These are phyloP conservation scores for Aspergillus uvarum DNA, from an alignment of 2,329 filamentous ascomycete species.

Conservation along the genomic window DNA sequence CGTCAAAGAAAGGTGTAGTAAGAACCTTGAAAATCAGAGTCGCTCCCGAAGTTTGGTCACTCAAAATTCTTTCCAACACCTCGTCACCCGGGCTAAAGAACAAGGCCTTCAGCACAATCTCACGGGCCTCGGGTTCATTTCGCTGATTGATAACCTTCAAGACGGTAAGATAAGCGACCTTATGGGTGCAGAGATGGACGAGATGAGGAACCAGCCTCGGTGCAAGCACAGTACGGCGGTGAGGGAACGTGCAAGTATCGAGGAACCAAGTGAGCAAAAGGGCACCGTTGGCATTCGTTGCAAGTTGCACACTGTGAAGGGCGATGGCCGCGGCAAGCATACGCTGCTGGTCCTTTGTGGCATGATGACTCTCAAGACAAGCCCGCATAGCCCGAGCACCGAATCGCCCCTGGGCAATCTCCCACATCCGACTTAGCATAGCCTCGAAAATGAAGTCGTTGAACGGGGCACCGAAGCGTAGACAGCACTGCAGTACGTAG, in stretches of 20 bases:
- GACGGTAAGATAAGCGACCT: conserved; percentile 95
- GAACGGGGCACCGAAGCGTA: conserved; percentile 84
- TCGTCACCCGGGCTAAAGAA: conserved; percentile 90
- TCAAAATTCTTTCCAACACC: conserved; percentile 83
- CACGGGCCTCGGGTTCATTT: conserved; percentile 86
- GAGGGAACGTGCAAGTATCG: conserved; percentile 94
- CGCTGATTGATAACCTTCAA: conserved; percentile 98
- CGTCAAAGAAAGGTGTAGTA: conserved; percentile 95
- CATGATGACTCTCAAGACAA: conserved; percentile 92
- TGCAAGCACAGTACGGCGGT: conserved; percentile 84
- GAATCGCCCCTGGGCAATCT: conserved; percentile 87
- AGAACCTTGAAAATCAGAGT: conserved; percentile 98
- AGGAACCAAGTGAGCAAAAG: conserved; percentile 95
- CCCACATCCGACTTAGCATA: conserved; percentile 93
- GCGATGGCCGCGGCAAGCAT: conserved; percentile 93
- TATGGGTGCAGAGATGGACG: conserved; percentile 95
- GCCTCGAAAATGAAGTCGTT: conserved; percentile 98
- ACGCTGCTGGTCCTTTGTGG: conserved; percentile 91
- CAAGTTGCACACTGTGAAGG: conserved; percentile 93
- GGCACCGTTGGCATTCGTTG: conserved; percentile 93
- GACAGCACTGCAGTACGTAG: conserved; percentile 93
- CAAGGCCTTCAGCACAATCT: conserved; percentile 82
- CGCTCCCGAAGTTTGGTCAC: conserved; percentile 86
- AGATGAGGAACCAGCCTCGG: conserved; percentile 89
- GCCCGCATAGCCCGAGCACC: conserved; percentile 95